These are phyloP conservation scores for Imleria badia DNA, from an alignment of 768 basidiomycete genomes.

Conservation along the genomic window DNA sequence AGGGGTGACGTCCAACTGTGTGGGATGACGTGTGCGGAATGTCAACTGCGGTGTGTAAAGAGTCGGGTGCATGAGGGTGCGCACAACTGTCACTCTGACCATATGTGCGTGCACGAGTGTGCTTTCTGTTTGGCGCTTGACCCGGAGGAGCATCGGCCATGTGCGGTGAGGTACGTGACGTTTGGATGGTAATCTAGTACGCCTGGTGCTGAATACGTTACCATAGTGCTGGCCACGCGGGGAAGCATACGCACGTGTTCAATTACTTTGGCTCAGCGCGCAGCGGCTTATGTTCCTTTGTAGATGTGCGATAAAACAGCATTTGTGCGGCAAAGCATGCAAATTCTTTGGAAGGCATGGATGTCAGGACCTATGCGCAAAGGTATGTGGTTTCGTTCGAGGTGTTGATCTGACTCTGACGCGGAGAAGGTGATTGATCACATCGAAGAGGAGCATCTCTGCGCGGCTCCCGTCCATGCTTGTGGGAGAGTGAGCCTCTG, in stretches of 20 bases:
- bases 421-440: conserved; percentile 45
- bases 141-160: conserved; percentile 33
- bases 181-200: neutral
- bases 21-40: conserved; percentile 44
- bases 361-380: conserved; percentile 51
- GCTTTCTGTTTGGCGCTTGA: conserved; percentile 36
- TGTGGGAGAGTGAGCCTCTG: conserved; percentile 49
- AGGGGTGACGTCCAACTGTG: conserved; percentile 49
- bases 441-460: conserved; percentile 48
- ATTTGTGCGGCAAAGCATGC: conserved; percentile 58
- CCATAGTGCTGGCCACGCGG: conserved; percentile 56
- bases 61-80: conserved; percentile 42
- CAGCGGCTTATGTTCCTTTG: neutral
- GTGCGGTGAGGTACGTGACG: conserved; percentile 47
- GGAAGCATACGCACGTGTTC: conserved; percentile 49
- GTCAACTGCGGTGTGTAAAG: conserved; percentile 50
- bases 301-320: conserved; percentile 52
- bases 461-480: conserved; percentile 51
- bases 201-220: neutral
- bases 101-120: conserved; percentile 46
- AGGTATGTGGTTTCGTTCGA: conserved; percentile 33
- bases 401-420: neutral
- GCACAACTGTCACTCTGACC: conserved; percentile 53
- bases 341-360: conserved; percentile 45
- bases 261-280: accelerated